Conservation (phyloP, 2,329 filamentous ascomycete genomes). For the Colletotrichum tofieldiae region DNA sequence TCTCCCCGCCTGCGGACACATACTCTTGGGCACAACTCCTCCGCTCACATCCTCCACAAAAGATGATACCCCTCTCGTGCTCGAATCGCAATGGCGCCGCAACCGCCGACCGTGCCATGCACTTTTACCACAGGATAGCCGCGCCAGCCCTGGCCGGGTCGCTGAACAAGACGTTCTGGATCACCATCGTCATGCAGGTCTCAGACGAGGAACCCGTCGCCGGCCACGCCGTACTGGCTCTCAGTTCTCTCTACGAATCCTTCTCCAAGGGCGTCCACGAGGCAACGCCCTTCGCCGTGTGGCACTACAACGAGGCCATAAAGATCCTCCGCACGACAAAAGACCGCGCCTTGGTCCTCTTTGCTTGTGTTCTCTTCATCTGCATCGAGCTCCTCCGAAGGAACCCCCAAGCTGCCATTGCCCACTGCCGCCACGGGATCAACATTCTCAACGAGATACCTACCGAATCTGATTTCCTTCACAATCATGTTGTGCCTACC, state of each 20-base stretch:
- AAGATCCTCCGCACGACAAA: slow-evolving; percentile 32
- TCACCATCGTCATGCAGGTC: slow-evolving; percentile 37
- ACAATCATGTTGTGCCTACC: slow-evolving; percentile 9
- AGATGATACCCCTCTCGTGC: background rate
- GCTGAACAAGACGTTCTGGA: slow-evolving; percentile 46
- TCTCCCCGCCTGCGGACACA: background rate
- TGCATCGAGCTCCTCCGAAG: slow-evolving; percentile 34
- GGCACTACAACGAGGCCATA: slow-evolving; percentile 44
- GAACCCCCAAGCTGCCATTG: slow-evolving; percentile 14
- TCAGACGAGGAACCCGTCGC: slow-evolving; percentile 44
- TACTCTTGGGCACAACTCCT: slow-evolving; percentile 23
- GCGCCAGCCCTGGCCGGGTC: slow-evolving; percentile 42
- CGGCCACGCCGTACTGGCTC: slow-evolving; percentile 46
- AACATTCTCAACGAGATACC: slow-evolving; percentile 32
- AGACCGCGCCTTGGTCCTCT: slow-evolving; percentile 39
- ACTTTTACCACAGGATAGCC: slow-evolving; percentile 43
- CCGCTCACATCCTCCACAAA: background rate
- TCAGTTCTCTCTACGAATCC: slow-evolving; percentile 43
- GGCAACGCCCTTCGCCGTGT: slow-evolving; percentile 27
- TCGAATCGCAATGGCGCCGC: slow-evolving; percentile 20
- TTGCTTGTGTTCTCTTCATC: slow-evolving; percentile 45
- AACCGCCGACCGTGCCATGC: slow-evolving; percentile 37
- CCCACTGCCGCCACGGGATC: slow-evolving; percentile 31
- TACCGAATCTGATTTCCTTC: slow-evolving; percentile 13
- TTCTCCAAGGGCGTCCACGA: background rate